These are phyloP conservation scores for Pycnococcus provasolii DNA, from an alignment of 139 green algal genomes.

Conservation along the genomic window DNA sequence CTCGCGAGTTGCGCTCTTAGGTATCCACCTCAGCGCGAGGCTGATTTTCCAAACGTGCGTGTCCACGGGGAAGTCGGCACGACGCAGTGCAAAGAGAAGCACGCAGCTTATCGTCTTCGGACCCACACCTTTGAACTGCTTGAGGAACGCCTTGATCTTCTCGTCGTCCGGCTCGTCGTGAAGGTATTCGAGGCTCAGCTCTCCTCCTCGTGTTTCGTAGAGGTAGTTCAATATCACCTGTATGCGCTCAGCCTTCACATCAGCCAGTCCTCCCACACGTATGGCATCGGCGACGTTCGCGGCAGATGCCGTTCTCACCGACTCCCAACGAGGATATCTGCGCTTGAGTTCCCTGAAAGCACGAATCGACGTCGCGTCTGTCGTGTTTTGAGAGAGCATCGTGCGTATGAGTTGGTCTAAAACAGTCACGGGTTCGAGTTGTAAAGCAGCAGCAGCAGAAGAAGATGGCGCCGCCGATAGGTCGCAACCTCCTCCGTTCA, in stretches of 20 bases:
- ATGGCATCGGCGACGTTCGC: slow-evolving; percentile 32
- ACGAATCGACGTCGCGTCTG: slow-evolving; percentile 24
- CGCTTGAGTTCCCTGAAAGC: slow-evolving; percentile 27
- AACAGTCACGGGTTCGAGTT: neutral
- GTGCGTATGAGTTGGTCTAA: slow-evolving; percentile 34
- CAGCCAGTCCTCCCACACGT: slow-evolving; percentile 45
- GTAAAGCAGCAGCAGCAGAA: too few relatives aligned
- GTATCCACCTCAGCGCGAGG: slow-evolving; percentile 43
- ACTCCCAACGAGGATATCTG: slow-evolving; percentile 22
- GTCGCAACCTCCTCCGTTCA: too few relatives aligned
- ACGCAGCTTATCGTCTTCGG: slow-evolving; percentile 59
- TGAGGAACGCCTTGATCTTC: slow-evolving; percentile 40
- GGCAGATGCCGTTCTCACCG: neutral
- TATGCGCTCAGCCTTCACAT: slow-evolving; percentile 57
- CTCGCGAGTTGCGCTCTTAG: slow-evolving; percentile 42
- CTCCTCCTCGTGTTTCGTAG: slow-evolving; percentile 32
- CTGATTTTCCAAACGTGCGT: slow-evolving; percentile 49
- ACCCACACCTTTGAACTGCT: slow-evolving; percentile 43
- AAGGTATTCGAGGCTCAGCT: slow-evolving; percentile 50
- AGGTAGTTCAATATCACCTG: slow-evolving; percentile 49
- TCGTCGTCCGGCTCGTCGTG: slow-evolving; percentile 30
- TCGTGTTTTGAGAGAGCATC: slow-evolving; percentile 38
- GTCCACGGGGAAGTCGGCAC: slow-evolving; percentile 60
- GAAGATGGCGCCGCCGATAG: too few relatives aligned
- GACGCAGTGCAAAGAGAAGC: slow-evolving; percentile 52